phyloP scores from a whole-genome alignment of 192 early-diverging fungal species.

The Backusella australiensis region DNA sequence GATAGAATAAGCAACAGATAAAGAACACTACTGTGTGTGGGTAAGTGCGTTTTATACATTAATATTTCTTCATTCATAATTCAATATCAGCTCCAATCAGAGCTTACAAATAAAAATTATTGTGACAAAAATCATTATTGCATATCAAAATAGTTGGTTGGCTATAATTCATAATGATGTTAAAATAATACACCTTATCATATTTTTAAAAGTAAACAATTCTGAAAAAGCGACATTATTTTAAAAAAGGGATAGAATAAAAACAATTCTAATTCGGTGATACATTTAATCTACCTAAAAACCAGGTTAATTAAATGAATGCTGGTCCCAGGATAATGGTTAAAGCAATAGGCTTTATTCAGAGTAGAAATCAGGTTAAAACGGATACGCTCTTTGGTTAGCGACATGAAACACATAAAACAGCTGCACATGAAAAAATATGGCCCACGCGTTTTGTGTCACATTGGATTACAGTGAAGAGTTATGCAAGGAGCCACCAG shows the following conservation, averaged over 20 bases:
- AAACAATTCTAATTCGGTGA: neutral
- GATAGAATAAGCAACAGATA: constrained; percentile 19
- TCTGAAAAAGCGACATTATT: too few species aligned
- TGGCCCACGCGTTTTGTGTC: neutral
- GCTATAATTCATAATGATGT: neutral
- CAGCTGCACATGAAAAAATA: neutral
- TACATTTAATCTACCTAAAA: neutral
- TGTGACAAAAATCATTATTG: neutral
- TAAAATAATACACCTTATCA: too few species aligned
- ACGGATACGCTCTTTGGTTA: neutral
- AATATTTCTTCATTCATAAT: neutral
- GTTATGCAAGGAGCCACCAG: too few species aligned
- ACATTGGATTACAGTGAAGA: too few species aligned
- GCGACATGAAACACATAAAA: neutral
- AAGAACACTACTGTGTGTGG: neutral
- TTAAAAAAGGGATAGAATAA: too few species aligned
- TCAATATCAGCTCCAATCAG: neutral
- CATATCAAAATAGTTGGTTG: neutral
- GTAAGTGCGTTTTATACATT: neutral
- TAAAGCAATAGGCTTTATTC: neutral
- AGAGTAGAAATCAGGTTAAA: neutral
- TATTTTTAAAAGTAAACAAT: too few species aligned
- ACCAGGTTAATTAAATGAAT: neutral
- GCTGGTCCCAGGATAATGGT: neutral
- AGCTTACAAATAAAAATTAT: neutral